Base-by-base conservation (phyloP, 306 rosid species). In the Rubus idaeus region DNA sequence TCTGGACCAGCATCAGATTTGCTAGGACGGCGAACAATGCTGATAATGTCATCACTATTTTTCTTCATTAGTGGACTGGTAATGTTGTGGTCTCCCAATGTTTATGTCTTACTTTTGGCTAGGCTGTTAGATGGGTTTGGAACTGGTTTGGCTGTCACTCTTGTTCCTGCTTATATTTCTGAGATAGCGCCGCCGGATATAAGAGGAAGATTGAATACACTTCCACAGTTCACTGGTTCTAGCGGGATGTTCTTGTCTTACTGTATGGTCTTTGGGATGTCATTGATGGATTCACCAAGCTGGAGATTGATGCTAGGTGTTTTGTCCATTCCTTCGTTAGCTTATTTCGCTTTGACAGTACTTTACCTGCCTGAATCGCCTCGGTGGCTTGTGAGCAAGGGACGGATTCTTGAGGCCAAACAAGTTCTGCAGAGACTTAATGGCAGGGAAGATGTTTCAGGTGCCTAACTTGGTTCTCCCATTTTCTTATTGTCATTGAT, bases 301-400 rank as follows among this genome's bases (percentile, higher is more conserved):
- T 81, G 84, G 84, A 81, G 84, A 56, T 37, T 76, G 49, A 81
- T 76, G 84, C 74, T 81, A 6, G 84, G 81, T 9, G 65, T 71
- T 21, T 51, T 81, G 47, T 81, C 78, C 30, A 53, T 81, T 63
- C 84, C 84, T 10, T 76, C 84, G 2, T 30, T 76, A 18, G 61
- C 68, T 12, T 81, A 76, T 63, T 81, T 81, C 0, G 45, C 52
- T 21, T 76, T 81, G 73, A 77, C 74, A 2, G 51, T 76, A 26
- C 45, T 81, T 81, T 81, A 52, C 67, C 69, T 81, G 84, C 81
- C 84, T 6, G 84, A 81, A 55, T 76, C 84, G 64, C 81, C 84
- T 3, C 66, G 84, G 44, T 81, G 84, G 84, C 84, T 81, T 5
- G 84, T 71, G 62, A 76, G 84, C 4, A 81, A 76, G 18, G 84